Evolutionary conservation across 2,329 filamentous ascomycete genomes (phyloP), one percentile per base, ranked within the genome.

Genomic region (Knufia fluminis): DNA sequence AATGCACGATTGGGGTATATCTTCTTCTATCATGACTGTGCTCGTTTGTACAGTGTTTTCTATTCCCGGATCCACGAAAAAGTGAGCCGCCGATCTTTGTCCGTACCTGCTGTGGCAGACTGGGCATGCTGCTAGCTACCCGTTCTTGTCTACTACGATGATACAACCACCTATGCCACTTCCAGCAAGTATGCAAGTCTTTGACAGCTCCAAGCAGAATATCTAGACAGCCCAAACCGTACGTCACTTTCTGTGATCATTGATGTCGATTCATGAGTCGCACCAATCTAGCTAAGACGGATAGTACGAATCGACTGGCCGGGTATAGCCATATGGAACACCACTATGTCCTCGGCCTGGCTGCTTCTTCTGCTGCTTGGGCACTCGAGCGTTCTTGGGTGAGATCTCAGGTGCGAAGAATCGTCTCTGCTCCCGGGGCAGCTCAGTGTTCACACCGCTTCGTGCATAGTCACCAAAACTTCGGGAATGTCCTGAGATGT

Each of bases 261-360:
- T n/a, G n/a, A n/a, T n/a, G n/a, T n/a, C n/a, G n/a, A n/a, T n/a
- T 36, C 4, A n/a, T 17, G 6, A 36, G 4, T 16, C 10, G n/a
- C 33, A 41, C 19, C 38, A 24, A 4, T 12, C 38, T 38, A 7
- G 35, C 17, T 19, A 23, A 17, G 26, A n/a, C 20, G 44, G 44
- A 38, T 38, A 46, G 14, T 39, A 46, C 24, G 44, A 46, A 46
- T 46, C 44, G 16, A 46, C 44, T 3, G 31, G 44, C 19, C 44
- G 44, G 23, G 17, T 41, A 32, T 56, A 56, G 31, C 54, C 50
- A 43, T 48, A 56, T 23, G 47, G 52, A n/a, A 50, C 43, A 10
- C 47, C 48, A 41, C 50, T 51, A 38, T 54, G 53, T 22, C 53
- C 53, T 42, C 51, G 39, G 14, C 48, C 51, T 14, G 31, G 22